Conservation (phyloP, 2,329 filamentous ascomycete species). For the Cercospora sp. region DNA sequence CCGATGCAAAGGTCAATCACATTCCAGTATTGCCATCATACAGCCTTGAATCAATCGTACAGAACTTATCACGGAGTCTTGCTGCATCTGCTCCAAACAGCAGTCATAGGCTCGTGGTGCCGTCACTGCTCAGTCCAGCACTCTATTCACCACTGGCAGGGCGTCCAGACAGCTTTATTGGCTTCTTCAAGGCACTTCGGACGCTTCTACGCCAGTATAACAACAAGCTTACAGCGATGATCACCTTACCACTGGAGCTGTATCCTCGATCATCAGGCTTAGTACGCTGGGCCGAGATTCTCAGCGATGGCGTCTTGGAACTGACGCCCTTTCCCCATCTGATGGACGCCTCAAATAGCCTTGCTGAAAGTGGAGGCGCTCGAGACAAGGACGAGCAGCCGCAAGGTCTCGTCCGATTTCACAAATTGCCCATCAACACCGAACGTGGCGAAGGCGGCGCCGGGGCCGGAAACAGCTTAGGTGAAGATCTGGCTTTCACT, state of each 20-base stretch:
- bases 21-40: constrained; percentile 64
- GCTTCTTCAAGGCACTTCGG: constrained; percentile 77
- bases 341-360: constrained; percentile 50
- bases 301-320: constrained; percentile 84
- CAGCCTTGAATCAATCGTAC: constrained; percentile 65
- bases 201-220: constrained; percentile 70
- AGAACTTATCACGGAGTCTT: constrained; percentile 58
- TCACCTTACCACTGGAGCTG: constrained; percentile 77
- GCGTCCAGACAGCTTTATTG: constrained; percentile 71
- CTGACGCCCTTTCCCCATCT: constrained; percentile 71
- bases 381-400: constrained; percentile 69
- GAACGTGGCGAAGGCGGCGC: constrained; percentile 82
- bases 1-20: constrained; percentile 46
- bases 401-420: constrained; percentile 82
- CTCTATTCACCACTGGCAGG: constrained; percentile 70
- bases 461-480: constrained; percentile 61
- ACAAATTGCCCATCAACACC: constrained; percentile 79
- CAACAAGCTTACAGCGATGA: constrained; percentile 66
- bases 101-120: constrained; percentile 81
- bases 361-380: constrained; percentile 50
- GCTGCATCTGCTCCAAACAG: constrained; percentile 58
- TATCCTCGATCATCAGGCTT: constrained; percentile 75
- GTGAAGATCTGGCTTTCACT: constrained; percentile 88
- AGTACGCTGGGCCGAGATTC: constrained; percentile 79
- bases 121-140: constrained; percentile 81